Percentiles rank a stretch among this genome's conserved stretches.
phyloP scores from a whole-genome alignment of 176 grass and related monocot genomes.

The Tillandsia leiboldiana region DNA sequence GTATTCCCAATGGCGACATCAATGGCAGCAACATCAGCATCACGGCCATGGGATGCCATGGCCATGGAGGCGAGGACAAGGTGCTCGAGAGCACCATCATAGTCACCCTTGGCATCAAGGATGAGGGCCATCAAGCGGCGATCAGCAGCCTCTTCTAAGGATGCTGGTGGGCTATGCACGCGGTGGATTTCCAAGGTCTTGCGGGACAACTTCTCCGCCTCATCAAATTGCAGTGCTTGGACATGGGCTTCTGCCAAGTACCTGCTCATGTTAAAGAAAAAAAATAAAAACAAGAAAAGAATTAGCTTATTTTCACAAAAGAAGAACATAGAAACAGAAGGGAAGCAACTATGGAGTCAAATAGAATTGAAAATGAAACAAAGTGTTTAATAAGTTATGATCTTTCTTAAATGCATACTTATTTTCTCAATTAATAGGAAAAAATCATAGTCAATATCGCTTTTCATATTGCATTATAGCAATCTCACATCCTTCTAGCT shows the following conservation, averaged over 20 bases:
- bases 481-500: too few relatives aligned
- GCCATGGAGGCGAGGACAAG: conserved; percentile 97
- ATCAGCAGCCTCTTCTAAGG: conserved; percentile 86
- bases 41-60: conserved; percentile 71
- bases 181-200: conserved; percentile 85
- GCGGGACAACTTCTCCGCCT: conserved; percentile 83
- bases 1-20: conserved; percentile 81
- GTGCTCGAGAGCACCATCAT: conserved; percentile 79
- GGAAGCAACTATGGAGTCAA: too few relatives aligned
- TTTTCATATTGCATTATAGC: too few relatives aligned
- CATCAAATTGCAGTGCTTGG: conserved; percentile 86
- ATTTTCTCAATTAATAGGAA: too few relatives aligned
- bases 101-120: conserved; percentile 86
- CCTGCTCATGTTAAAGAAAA: conserved; percentile 27
- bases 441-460: too few relatives aligned
- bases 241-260: conserved; percentile 92
- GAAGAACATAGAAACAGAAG: too few relatives aligned
- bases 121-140: conserved; percentile 90
- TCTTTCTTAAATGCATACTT: too few relatives aligned
- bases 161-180: conserved; percentile 73
- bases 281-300: not conserved
- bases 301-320: not conserved
- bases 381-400: too few relatives aligned
- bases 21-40: conserved; percentile 69
- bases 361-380: too few relatives aligned